phyloP scores from a whole-genome alignment of 148 eudicot genomes.

The Chenopodium suecicum region DNA sequence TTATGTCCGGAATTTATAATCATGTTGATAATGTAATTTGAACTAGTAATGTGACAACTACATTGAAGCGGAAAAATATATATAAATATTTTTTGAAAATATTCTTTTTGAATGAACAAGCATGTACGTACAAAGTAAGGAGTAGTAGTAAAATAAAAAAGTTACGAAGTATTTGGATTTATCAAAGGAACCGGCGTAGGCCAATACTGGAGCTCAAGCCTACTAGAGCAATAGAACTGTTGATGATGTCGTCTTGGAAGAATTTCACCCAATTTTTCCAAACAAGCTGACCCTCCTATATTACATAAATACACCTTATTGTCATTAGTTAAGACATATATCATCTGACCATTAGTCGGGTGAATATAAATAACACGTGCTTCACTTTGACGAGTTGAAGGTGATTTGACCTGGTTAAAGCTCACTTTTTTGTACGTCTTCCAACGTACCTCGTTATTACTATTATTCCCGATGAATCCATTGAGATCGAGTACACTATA shows the following conservation, averaged over 20 bases:
- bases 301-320: background rate
- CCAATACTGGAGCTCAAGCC: slow-evolving; percentile 1
- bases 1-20: too few species aligned
- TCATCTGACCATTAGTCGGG: background rate
- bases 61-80: too few species aligned
- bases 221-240: background rate
- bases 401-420: background rate
- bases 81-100: too few species aligned
- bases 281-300: background rate
- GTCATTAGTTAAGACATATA: background rate
- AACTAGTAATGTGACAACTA: too few species aligned
- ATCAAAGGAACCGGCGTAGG: background rate
- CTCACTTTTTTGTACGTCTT: background rate
- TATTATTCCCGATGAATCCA: background rate
- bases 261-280: background rate
- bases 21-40: too few species aligned
- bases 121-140: too few species aligned
- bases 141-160: too few species aligned
- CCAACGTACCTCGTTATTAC: background rate
- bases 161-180: too few species aligned
- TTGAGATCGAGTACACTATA: background rate
- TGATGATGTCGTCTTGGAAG: background rate
- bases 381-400: background rate
- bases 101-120: too few species aligned
- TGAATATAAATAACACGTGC: background rate